phyloP scores from a whole-genome alignment of 1,284 basidiomycete genomes.

The Cystobasidium sp. region DNA sequence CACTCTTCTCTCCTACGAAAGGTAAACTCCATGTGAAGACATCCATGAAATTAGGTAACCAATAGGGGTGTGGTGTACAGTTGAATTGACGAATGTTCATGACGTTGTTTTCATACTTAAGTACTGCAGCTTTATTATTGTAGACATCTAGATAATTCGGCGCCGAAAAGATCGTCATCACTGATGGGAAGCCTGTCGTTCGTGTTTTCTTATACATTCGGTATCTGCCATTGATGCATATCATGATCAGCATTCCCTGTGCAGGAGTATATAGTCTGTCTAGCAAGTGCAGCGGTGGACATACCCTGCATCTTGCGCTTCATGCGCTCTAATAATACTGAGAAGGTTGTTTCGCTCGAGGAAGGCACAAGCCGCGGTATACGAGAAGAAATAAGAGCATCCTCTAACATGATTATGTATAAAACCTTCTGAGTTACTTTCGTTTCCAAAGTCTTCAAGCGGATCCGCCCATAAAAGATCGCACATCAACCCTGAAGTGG shows the following conservation, averaged over 20 bases:
- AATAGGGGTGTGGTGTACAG: constrained; percentile 92
- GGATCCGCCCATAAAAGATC: constrained; percentile 95
- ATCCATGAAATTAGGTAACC: constrained; percentile 99
- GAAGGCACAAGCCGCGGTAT: constrained; percentile 90
- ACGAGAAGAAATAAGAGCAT: constrained; percentile 97
- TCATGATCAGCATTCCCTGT: neutral
- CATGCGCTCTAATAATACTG: constrained; percentile 93
- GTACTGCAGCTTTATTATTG: constrained; percentile 93
- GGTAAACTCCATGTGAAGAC: constrained; percentile 99
- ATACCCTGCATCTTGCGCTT: constrained; percentile 91
- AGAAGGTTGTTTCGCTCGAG: constrained; percentile 89
- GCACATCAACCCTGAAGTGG: constrained; percentile 92
- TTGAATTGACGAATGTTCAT: constrained; percentile 96
- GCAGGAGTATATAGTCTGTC: neutral
- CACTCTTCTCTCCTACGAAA: constrained; percentile 97
- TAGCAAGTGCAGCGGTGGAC: constrained; percentile 50
- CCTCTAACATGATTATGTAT: constrained; percentile 91
- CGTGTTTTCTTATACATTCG: constrained; percentile 97
- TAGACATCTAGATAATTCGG: constrained; percentile 96
- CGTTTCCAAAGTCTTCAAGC: constrained; percentile 88
- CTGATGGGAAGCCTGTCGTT: constrained; percentile 84
- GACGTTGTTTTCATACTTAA: constrained; percentile 95
- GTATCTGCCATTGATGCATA: constrained; percentile 63
- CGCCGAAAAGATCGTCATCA: constrained; percentile 96
- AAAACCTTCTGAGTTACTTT: constrained; percentile 83